phyloP scores from a whole-genome alignment of 2,329 filamentous ascomycete species.

The Venturia effusa region DNA sequence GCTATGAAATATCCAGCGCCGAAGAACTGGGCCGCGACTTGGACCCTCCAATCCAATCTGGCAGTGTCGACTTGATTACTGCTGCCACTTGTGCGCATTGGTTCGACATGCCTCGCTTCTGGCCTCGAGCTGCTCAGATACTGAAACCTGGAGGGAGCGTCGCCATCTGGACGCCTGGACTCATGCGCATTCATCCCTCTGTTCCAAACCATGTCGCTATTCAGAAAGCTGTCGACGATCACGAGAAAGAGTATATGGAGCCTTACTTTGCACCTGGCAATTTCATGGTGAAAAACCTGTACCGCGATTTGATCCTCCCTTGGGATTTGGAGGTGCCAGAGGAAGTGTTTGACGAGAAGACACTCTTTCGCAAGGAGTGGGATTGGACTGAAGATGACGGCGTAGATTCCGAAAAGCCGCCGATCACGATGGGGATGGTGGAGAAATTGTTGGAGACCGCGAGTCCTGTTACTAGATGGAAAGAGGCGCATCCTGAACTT shows the following conservation, averaged over 20 bases:
- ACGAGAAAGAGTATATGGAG: slow-evolving; percentile 27
- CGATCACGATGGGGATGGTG: slow-evolving; percentile 23
- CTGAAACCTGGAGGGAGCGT: slow-evolving; percentile 45
- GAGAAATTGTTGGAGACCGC: slow-evolving; percentile 28
- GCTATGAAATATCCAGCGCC: slow-evolving; percentile 33
- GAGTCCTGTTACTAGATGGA: slow-evolving; percentile 35
- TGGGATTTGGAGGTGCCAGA: slow-evolving; percentile 33
- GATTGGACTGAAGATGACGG: slow-evolving; percentile 28
- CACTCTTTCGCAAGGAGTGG: slow-evolving; percentile 27
- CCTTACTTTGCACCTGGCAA: slow-evolving; percentile 36
- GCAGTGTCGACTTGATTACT: slow-evolving; percentile 39
- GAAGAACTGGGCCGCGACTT: slow-evolving; percentile 30
- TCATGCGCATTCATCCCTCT: slow-evolving; percentile 19
- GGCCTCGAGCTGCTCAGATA: slow-evolving; percentile 33
- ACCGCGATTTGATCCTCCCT: slow-evolving; percentile 35
- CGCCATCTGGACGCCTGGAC: slow-evolving; percentile 37
- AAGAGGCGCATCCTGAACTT: slow-evolving; percentile 32
- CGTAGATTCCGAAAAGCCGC: slow-evolving; percentile 14
- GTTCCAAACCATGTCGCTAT: slow-evolving; percentile 33
- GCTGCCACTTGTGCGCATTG: slow-evolving; percentile 44
- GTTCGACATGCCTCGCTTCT: slow-evolving; percentile 46
- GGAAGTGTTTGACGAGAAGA: slow-evolving; percentile 27
- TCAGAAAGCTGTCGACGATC: slow-evolving; percentile 24
- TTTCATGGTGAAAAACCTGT: slow-evolving; percentile 28
- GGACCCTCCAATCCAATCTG: slow-evolving; percentile 19